Evolutionary conservation across 1,284 basidiomycete genomes (phyloP).

Genomic region (Irpex sp.): DNA sequence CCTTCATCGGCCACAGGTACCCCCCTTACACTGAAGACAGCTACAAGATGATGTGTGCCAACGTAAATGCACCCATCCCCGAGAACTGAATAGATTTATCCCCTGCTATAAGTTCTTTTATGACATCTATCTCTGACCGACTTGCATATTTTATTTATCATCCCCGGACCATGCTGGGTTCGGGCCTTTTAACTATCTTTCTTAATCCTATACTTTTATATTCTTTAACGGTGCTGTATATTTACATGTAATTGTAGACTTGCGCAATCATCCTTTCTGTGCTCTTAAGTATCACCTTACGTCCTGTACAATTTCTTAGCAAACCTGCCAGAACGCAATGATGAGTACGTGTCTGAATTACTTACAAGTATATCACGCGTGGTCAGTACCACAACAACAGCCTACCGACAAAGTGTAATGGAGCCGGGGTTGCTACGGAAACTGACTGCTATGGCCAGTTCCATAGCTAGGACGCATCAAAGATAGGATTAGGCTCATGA

Average conservation of each 20-base stretch:
- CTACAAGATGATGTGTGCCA: slow-evolving; percentile 9
- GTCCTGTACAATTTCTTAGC: too few species aligned
- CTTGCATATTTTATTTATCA: background rate
- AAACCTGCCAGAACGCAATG: too few species aligned
- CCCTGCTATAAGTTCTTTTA: background rate
- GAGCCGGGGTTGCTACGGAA: too few species aligned
- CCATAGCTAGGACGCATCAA: too few species aligned
- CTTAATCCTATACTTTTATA: background rate
- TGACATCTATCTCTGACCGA: background rate
- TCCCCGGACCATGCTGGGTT: background rate
- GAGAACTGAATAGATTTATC: slow-evolving; percentile 1
- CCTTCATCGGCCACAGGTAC: slow-evolving; percentile 10
- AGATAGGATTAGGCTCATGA: too few species aligned
- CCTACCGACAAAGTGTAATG: too few species aligned
- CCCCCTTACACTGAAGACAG: slow-evolving; percentile 14
- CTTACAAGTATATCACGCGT: too few species aligned
- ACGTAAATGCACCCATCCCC: slow-evolving; percentile 8
- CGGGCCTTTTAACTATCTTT: background rate
- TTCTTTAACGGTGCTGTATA: background rate
- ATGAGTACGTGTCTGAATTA: too few species aligned
- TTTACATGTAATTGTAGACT: background rate
- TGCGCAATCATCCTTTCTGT: background rate
- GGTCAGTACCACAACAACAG: too few species aligned
- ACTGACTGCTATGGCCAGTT: too few species aligned
- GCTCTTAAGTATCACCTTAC: background rate